Conservation (phyloP, 495 filamentous ascomycete species). For the Annulohypoxylon bovei region DNA sequence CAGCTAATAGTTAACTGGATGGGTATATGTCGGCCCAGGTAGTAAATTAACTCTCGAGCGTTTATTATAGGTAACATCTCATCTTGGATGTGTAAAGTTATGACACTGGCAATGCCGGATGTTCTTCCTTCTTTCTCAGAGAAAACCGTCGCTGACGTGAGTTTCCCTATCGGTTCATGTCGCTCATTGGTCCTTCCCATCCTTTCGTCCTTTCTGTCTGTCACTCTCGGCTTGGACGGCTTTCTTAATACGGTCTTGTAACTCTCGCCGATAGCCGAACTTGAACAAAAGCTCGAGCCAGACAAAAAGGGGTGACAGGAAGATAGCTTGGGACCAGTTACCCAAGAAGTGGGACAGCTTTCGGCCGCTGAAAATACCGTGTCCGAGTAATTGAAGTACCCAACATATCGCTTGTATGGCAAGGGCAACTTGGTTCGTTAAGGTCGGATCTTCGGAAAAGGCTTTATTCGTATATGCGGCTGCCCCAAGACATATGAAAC, state of each 20-base stretch:
- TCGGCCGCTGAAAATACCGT: slow-evolving; percentile 87
- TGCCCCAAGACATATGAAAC: slow-evolving; percentile 75
- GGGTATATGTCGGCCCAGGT: not conserved
- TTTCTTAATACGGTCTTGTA: slow-evolving; percentile 80
- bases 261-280: slow-evolving; percentile 87
- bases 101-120: not conserved
- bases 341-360: slow-evolving; percentile 85
- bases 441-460: slow-evolving; percentile 68
- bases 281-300: slow-evolving; percentile 95
- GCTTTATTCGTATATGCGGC: slow-evolving; percentile 81
- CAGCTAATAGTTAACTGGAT: not conserved
- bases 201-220: slow-evolving; percentile 60
- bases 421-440: slow-evolving; percentile 75
- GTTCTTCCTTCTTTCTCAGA: slow-evolving; percentile 17
- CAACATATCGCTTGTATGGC: slow-evolving; percentile 77
- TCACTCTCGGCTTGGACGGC: slow-evolving; percentile 75
- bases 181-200: slow-evolving; percentile 48
- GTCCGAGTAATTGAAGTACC: slow-evolving; percentile 90
- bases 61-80: slow-evolving; percentile 7
- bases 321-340: slow-evolving; percentile 88
- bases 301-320: slow-evolving; percentile 97
- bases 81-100: not conserved
- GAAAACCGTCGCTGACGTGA: not conserved
- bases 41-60: not conserved
- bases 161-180: not conserved